Evolutionary conservation across 805 yeast genomes (phyloP).

Genomic region (Saccharomycopsis sp.): DNA sequence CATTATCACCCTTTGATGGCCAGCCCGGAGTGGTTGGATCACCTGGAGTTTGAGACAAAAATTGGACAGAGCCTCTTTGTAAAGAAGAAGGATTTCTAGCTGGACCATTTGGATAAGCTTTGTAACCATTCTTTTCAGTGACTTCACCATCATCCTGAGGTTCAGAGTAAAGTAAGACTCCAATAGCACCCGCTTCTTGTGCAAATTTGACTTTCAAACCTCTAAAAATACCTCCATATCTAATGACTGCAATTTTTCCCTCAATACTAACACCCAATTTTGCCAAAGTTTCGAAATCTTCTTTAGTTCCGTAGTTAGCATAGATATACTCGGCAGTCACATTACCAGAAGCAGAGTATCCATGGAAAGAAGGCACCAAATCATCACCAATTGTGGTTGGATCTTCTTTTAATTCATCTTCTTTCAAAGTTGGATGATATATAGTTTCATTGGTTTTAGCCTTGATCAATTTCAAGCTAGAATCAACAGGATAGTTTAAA

Average conservation of each 20-base stretch:
- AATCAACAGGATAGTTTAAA: constrained; percentile 51
- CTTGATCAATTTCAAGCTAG: constrained; percentile 32
- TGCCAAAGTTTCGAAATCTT: constrained; percentile 43
- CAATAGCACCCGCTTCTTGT: constrained; percentile 58
- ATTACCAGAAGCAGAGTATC: constrained; percentile 67
- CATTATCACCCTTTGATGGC: constrained; percentile 40
- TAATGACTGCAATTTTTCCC: constrained; percentile 53
- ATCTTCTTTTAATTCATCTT: constrained; percentile 44
- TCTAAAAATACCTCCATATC: constrained; percentile 59
- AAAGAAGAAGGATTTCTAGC: constrained; percentile 70
- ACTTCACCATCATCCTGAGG: constrained; percentile 50
- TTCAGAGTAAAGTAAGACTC: constrained; percentile 58
- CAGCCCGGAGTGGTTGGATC: constrained; percentile 74
- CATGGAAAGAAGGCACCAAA: constrained; percentile 62
- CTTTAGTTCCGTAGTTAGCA: constrained; percentile 57
- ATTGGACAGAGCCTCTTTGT: constrained; percentile 69
- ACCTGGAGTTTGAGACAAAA: constrained; percentile 52
- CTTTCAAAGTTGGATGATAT: constrained; percentile 43
- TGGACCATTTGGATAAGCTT: constrained; percentile 64
- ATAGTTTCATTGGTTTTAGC: constrained; percentile 24
- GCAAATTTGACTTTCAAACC: constrained; percentile 74
- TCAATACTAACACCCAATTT: constrained; percentile 37
- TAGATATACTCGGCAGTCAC: constrained; percentile 56
- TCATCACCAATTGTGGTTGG: constrained; percentile 32
- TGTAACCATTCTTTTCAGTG: constrained; percentile 44